Evolutionary conservation across 2,329 filamentous ascomycete genomes (phyloP).

Genomic region (Penicillium sp.): DNA sequence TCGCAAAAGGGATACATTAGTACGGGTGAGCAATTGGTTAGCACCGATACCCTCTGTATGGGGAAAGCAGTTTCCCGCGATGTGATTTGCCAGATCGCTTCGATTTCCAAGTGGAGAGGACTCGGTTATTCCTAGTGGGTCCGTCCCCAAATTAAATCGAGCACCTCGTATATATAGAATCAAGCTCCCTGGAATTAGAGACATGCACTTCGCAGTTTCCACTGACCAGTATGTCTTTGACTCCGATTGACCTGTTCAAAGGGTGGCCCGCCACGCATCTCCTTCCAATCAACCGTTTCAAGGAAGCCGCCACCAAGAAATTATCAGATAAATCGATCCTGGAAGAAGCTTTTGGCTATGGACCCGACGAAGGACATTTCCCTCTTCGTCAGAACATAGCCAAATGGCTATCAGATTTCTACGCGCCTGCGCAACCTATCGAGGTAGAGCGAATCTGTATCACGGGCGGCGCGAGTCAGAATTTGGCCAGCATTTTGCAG

Average conservation of each 20-base stretch:
- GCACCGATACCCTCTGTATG: too few species aligned
- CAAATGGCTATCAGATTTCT: slow-evolving; percentile 55
- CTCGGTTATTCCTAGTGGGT: background rate
- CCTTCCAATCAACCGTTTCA: slow-evolving; percentile 62
- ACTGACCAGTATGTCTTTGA: slow-evolving; percentile 1
- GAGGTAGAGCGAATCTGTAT: slow-evolving; percentile 65
- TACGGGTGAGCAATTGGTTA: too few species aligned
- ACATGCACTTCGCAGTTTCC: too few species aligned
- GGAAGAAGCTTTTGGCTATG: slow-evolving; percentile 68
- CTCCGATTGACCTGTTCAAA: slow-evolving; percentile 40
- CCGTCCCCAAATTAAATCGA: background rate
- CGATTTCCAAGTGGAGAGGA: too few species aligned
- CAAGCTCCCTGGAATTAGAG: too few species aligned
- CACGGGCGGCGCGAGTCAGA: slow-evolving; percentile 80
- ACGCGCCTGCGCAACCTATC: slow-evolving; percentile 28
- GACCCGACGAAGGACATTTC: slow-evolving; percentile 68
- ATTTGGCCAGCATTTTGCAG: slow-evolving; percentile 69
- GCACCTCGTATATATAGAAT: too few species aligned
- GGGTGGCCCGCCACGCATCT: slow-evolving; percentile 53
- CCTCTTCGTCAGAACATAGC: slow-evolving; percentile 66
- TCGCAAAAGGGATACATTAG: too few species aligned
- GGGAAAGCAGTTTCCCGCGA: too few species aligned
- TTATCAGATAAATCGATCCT: slow-evolving; percentile 59
- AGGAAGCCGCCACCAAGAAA: slow-evolving; percentile 56
- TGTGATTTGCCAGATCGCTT: too few species aligned